Base-by-base conservation (phyloP, 495 filamentous ascomycete genomes). In the Penicillium ucsense region DNA sequence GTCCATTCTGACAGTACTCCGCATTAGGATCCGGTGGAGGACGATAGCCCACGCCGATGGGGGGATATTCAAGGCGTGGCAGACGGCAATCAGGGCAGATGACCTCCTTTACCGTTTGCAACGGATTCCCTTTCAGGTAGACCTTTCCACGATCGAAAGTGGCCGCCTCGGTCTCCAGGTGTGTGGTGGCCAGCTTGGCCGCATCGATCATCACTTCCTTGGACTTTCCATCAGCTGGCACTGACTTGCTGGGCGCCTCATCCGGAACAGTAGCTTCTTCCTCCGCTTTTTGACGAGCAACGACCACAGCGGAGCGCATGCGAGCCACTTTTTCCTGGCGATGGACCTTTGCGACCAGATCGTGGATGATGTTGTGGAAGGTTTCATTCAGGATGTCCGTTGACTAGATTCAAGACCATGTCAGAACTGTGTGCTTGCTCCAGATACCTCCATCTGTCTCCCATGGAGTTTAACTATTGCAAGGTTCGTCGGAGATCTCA, bases 1-100 rank as follows among this genome's bases (percentile, higher is more conserved):
- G 86, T 43, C 81, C 81, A 48, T 79, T 82, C 55, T 81, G 81
- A 72, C 88, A 94, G 66, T 90, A 94, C 52, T 75, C 71, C 53
- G 76, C 66, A 52, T 77, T 71, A 2, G 77, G 75, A 50, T 85
- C 81, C 4, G 67, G 66, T 5, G 79, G 77, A 53, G 78, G 76
- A 34, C 70, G 68, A 20, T 78, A 73, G 27, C 78, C 78, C 45
- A 74, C 73, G 31, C 82, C 82, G 30, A 79, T 75, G 20, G 76
- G 76, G 4, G 82, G 82, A 52, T 84, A 75, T 37, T 84, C 58
- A 31, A 86, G 71, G 34, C 77, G 74, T 12, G 82, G 82, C 20
- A 84, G 72, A 47, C 79, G 76, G 48, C 83, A 87, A 49, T 78
- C 77, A 6, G 79, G 76, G 47, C 83, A 87, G 27, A 72, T 61